phyloP scores from a whole-genome alignment of 208 protist genomes.

The Zelonia costaricensis region DNA sequence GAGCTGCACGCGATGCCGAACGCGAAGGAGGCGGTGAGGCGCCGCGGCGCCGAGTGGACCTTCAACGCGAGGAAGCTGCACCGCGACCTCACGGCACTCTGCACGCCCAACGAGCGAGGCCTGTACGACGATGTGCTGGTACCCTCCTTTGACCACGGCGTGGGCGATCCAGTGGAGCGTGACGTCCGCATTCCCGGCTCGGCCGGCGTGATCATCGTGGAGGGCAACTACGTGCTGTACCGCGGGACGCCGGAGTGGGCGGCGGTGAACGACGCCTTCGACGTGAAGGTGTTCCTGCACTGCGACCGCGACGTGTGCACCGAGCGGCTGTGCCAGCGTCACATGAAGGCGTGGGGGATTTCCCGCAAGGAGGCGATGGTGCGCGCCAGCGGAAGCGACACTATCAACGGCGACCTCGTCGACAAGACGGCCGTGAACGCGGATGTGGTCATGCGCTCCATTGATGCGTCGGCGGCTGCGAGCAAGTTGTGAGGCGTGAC shows the following conservation, averaged over 20 bases:
- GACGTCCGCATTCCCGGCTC: conserved; percentile 45
- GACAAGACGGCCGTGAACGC: conserved; percentile 58
- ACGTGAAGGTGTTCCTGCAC: conserved; percentile 63
- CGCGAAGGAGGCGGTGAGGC: conserved; percentile 47
- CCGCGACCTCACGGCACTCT: conserved; percentile 50
- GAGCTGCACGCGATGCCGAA: conserved; percentile 61
- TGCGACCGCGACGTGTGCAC: conserved; percentile 45
- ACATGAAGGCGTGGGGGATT: conserved; percentile 77
- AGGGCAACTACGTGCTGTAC: conserved; percentile 84
- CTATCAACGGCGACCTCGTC: conserved; percentile 67
- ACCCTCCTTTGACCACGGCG: conserved; percentile 77
- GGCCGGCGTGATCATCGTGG: conserved; percentile 62
- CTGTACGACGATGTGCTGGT: conserved; percentile 58
- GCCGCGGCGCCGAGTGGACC: conserved; percentile 82
- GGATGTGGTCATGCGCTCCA: conserved; percentile 56
- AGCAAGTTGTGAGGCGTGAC: conserved; percentile 18
- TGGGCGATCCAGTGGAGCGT: conserved; percentile 57
- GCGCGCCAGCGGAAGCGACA: conserved; percentile 67
- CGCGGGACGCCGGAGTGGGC: conserved; percentile 58
- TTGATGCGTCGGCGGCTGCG: conserved; percentile 20
- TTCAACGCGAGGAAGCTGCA: conserved; percentile 63
- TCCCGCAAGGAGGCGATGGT: conserved; percentile 45
- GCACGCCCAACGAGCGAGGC: conserved; percentile 22
- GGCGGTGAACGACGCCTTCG: conserved; percentile 54
- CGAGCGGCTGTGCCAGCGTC: conserved; percentile 53